phyloP scores from a whole-genome alignment of 768 basidiomycete species.

The Steccherinum ochraceum region DNA sequence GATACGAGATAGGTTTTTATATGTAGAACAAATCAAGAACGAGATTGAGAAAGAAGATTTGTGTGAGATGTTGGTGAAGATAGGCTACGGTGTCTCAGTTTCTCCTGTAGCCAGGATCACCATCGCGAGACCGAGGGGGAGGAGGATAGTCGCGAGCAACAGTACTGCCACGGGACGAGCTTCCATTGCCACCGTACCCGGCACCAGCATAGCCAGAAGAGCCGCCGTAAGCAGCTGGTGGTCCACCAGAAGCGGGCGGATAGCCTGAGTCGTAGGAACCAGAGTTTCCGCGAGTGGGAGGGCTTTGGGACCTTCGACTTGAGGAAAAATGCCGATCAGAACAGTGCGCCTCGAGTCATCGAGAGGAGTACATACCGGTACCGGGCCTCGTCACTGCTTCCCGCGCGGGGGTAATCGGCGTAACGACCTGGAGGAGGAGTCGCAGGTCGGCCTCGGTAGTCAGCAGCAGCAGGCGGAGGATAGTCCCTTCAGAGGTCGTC shows the following conservation, averaged over 20 bases:
- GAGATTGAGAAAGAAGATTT: background rate
- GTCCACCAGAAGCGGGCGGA: slow-evolving; percentile 22
- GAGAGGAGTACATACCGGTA: slow-evolving; percentile 28
- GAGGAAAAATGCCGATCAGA: slow-evolving; percentile 1
- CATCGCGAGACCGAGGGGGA: slow-evolving; percentile 24
- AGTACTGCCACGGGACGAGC: slow-evolving; percentile 21
- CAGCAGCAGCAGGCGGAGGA: slow-evolving; percentile 40
- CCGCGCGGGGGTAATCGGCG: slow-evolving; percentile 36
- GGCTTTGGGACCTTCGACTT: slow-evolving; percentile 73
- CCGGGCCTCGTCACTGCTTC: slow-evolving; percentile 26
- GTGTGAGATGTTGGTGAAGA: too few relatives aligned
- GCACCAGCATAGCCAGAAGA: slow-evolving; percentile 36
- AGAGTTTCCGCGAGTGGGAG: slow-evolving; percentile 42
- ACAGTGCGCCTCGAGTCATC: background rate
- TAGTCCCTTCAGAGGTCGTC: slow-evolving; percentile 47
- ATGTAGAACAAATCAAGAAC: background rate
- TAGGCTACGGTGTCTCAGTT: too few relatives aligned
- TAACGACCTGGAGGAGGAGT: slow-evolving; percentile 38
- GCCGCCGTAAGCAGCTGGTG: slow-evolving; percentile 19
- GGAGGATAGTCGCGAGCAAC: slow-evolving; percentile 35
- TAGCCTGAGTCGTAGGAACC: slow-evolving; percentile 46
- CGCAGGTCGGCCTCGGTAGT: slow-evolving; percentile 44
- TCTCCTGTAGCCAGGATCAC: slow-evolving; percentile 23
- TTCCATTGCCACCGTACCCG: slow-evolving; percentile 40
- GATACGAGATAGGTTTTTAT: background rate